Evolutionary conservation across 2,329 filamentous ascomycete species (phyloP), one percentile per base, ranked within the genome.

Genomic region (Botryotinia convoluta): DNA sequence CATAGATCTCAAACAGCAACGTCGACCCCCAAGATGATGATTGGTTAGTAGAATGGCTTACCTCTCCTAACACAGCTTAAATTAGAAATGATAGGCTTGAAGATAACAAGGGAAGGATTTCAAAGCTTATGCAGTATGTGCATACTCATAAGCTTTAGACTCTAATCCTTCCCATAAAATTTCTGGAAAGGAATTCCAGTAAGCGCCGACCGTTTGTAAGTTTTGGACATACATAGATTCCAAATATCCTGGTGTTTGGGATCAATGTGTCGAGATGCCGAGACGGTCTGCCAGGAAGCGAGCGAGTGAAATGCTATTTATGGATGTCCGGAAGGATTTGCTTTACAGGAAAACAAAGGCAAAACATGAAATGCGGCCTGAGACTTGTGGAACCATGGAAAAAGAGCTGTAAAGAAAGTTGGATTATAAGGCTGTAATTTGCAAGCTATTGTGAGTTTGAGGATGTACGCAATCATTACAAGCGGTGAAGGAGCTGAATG

Each of bases 51-150:
- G 35, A 42, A 29, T 54, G 5, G 35, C 35, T 68, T 57, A 29
- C 26, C 39, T 18, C 35, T 57, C n/a, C 12, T 6, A 32, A 35
- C 54, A 57, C 26, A 37, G 48, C 65, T 42, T 20, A 68, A 6
- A 42, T 16, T 16, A 20, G 9, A 68, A 29, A n/a, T 42, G n/a
- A 42, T 22, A 29, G 26, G 35, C n/a, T 57, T 29, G 39, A 29
- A 54, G 26, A 22, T 42, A 32, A 57, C 6, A 42, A 54, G 16
- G 26, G 26, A 68, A 54, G 26, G 18, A 16, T 32, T 54, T 54
- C 9, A 20, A 51, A 69, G 67, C 54, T 61, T 8, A n/a, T 61
- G 20, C n/a, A 39, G 39, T 69, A 69, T 35, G 35, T 69, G 48
- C 39, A 45, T n/a, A 35, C 35, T 20, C 14, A 35, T 12, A 61